Evolutionary conservation across 805 yeast genomes (phyloP), one percentile per base, ranked within the genome.

Genomic region (Yarrowia sp.): DNA sequence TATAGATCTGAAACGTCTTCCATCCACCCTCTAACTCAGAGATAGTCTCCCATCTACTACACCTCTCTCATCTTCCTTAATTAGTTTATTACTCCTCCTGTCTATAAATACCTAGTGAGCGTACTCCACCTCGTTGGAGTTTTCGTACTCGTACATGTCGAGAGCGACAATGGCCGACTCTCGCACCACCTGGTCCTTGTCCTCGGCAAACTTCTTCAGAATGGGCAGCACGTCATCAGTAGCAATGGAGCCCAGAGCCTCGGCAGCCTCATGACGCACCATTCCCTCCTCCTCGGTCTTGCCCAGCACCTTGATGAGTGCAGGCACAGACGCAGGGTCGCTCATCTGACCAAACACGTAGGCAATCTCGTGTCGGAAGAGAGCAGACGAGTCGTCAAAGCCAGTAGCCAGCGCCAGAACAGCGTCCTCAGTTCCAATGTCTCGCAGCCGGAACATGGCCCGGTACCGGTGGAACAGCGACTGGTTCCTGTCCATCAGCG

Each of bases 221-320:
- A 95, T 89, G 15, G 98, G 97, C 72, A 94, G 83, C 46, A 94
- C 97, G 70, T 94, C 98, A 75, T 91, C 97, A 10, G 98, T 91
- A 36, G 97, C 98, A 77, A 95, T 95, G 38, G 97, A 86, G 36
- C 99, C 99, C 74, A 96, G 84, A 35, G 99, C 99, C 81, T 95
- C 99, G 35, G 98, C 99, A 70, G 98, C 99, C 82, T 95, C 99
- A 78, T 95, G 99, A 81, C 99, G 89, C 42, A 96, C 99, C 99
- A 95, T 95, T 72, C 96, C 97, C 67, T 97, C 98, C 82, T 95
- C 97, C 15, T 80, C 76, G 70, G 83, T 85, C 78, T 91, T 86
- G 73, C 87, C 87, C 74, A 96, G 84, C 3, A 95, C 92, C 80
- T 91, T 88, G 69, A 92, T 84, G 71, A 96, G 85, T 22, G 94